Conservation (phyloP, 768 basidiomycete genomes). For the Naganishia vaughanmartiniae region DNA sequence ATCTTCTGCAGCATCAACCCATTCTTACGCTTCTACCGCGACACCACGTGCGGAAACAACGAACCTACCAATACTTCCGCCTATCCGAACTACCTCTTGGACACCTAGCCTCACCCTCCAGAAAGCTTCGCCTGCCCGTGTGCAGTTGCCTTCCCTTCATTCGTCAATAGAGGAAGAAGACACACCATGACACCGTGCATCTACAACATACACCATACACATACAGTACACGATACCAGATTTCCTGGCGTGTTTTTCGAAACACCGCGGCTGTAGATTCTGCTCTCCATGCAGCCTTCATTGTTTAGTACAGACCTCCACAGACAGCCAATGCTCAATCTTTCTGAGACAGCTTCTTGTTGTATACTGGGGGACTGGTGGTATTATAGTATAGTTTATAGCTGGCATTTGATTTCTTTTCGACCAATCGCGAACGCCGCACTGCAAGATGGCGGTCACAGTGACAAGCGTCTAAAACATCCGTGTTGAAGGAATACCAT, state of each 20-base stretch:
- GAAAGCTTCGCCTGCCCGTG: neutral
- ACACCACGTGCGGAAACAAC: neutral
- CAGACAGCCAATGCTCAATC: neutral
- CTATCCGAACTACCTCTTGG: neutral
- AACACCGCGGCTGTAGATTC: neutral
- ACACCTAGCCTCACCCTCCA: neutral
- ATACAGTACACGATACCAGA: too few relatives aligned
- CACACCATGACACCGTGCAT: neutral
- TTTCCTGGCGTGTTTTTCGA: neutral
- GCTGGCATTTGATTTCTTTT: neutral
- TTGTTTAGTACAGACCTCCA: neutral
- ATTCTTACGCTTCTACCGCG: neutral
- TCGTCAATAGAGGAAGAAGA: neutral
- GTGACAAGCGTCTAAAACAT: too few relatives aligned
- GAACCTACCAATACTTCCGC: constrained; percentile 12
- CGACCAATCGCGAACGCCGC: too few relatives aligned
- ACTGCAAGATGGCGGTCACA: too few relatives aligned
- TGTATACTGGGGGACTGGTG: neutral
- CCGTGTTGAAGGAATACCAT: too few relatives aligned
- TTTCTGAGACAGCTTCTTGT: neutral
- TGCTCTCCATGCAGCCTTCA: neutral
- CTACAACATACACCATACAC: too few relatives aligned
- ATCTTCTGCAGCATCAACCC: constrained; percentile 1
- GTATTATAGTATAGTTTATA: constrained; percentile 1
- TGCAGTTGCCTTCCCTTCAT: neutral